Evolutionary conservation across 2,329 filamentous ascomycete species (phyloP), one percentile per base, ranked within the genome.

Genomic region (Diaporthe longicolla): DNA sequence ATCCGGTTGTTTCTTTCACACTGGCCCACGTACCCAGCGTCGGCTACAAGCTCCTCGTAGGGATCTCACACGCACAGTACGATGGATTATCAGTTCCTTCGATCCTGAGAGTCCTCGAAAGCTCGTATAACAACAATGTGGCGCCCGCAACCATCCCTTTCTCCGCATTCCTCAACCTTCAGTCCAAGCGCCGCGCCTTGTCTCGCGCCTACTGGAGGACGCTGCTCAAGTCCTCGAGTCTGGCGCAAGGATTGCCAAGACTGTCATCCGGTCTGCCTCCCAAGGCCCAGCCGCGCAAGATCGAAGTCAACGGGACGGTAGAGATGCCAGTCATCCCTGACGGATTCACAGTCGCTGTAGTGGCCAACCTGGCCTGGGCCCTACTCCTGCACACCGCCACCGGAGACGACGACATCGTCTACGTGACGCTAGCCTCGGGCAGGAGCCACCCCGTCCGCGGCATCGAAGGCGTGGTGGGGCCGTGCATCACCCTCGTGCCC

Each of bases 61-160:
- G 50, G 24, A 54, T 54, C 50, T 54, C 50, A 54, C 50, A 54
- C 3, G 50, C 50, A 24, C 50, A 54, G 50, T 54, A 54, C 24
- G 50, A 54, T 13, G 50, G 50, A 54, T 29, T 54, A 54, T 54
- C 50, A 54, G 50, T 54, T 13, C 50, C 50, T 11, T 29, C 26
- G 24, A 54, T 29, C 50, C 24, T 54, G 50, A 54, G 50, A 54
- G 50, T 54, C n/a, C 50, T 54, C 50, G 50, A 54, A 29, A 54
- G 24, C 24, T 24, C 24, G 24, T 54, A 54, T 13, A 54, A 29
- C 50, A 29, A 54, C 5, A 54, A 2, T 11, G 24, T 17, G 24
- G 50, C 15, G 17, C 50, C 50, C 50, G 24, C 24, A 29, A 29
- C 50, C 29, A 54, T 10, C 50, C 50, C 50, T 26, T 54, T 54